Base-by-base conservation (phyloP, 2,329 filamentous ascomycete genomes). In the Fusarium pseudograminearum region DNA sequence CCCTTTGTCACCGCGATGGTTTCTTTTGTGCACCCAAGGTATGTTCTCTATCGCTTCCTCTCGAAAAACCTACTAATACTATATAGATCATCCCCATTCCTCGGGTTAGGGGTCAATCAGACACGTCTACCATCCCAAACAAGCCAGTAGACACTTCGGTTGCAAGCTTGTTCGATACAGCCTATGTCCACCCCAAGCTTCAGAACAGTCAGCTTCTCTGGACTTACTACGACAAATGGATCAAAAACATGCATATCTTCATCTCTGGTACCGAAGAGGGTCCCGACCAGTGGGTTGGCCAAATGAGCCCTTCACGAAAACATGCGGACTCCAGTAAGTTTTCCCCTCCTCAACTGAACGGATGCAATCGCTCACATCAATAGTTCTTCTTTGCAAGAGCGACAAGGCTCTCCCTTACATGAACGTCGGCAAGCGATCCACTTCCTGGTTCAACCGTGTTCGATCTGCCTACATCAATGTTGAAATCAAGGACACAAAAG, bases 151-250 rank as follows among this genome's bases (percentile, higher is more conserved):
- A 86, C 65, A 79, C 81, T 4, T 80, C 81, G 1, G 77, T 82
- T 3, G 83, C 83, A 12, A 84, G 83, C 56, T 72, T 86, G 7
- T 85, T 86, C 62, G 84, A 86, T 63, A 85, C 84, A 0, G 82
- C 83, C 7, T 86, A 86, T 56, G 80, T 83, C 7, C 84, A 85
- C n/a, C 81, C 82, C 0, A 60, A 80, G 5, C 74, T 86, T 1
- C 81, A 83, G 59, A 78, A 78, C n/a, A 81, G 80, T 16, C 75
- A 69, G 2, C 62, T 83, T 4, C 77, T 82, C 7, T 86, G 84
- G 84, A 69, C 67, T 1, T 81, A 81, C 55, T 86, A 86, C 61
- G 81, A 85, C 53, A 68, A 71, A 26, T 85, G 83, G 72, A 79
- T 85, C 59, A 80, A 82, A 57, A 75, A 70, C 12, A 82, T 83